Percentiles rank a stretch among this genome's conserved stretches.
These are phyloP conservation scores for Cryptosporidium xiaoi DNA, from an alignment of 169 alveolate species.

Conservation along the genomic window DNA sequence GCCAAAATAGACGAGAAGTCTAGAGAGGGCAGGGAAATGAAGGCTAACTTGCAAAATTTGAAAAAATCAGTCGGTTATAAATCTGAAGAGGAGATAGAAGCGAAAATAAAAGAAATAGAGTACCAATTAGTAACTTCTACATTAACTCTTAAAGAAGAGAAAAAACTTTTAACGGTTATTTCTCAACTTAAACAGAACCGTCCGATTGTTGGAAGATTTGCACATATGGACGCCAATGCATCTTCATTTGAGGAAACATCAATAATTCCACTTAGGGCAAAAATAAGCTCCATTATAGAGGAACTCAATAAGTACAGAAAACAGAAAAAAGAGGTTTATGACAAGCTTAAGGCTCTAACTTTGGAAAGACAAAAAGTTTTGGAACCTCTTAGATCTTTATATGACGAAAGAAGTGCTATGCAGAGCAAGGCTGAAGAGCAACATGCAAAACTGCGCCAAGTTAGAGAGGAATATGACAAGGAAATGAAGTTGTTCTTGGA, in stretches of 20 bases:
- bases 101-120: constrained; percentile 61
- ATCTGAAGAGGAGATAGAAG: constrained; percentile 74
- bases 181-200: constrained; percentile 72
- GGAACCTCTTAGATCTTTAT: constrained; percentile 71
- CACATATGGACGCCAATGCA: constrained; percentile 74
- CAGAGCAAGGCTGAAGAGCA: constrained; percentile 70
- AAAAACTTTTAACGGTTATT: constrained; percentile 41
- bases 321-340: constrained; percentile 64
- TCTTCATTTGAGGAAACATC: constrained; percentile 72
- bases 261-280: constrained; percentile 54
- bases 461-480: constrained; percentile 52
- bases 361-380: constrained; percentile 68
- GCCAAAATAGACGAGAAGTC: constrained; percentile 65
- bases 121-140: constrained; percentile 73
- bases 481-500: constrained; percentile 67
- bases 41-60: constrained; percentile 45
- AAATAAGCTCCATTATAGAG: constrained; percentile 58
- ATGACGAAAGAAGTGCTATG: constrained; percentile 70
- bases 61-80: constrained; percentile 67
- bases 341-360: constrained; percentile 41
- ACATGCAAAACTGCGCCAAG: constrained; percentile 46
- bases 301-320: constrained; percentile 63
- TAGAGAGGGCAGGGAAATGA: constrained; percentile 70
- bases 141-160: constrained; percentile 52
- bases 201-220: constrained; percentile 60